Evolutionary conservation across 805 yeast species (phyloP).

Genomic region (Ogataea chonburiensis): DNA sequence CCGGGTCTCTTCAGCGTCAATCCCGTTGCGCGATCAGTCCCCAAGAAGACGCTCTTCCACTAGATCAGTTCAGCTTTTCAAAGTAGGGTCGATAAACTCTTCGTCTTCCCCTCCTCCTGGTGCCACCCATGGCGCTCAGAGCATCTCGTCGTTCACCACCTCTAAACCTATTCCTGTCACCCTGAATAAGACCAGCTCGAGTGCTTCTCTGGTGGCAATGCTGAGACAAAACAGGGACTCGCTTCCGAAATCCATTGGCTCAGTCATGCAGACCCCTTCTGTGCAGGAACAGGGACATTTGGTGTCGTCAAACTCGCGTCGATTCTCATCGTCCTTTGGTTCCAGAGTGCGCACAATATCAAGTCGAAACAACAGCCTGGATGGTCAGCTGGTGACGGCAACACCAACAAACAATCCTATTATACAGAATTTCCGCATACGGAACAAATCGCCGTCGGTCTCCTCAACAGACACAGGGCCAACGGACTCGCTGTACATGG

Average conservation of each 20-base stretch:
- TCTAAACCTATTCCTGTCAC: constrained; percentile 40
- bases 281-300: constrained; percentile 13
- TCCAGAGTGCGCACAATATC: constrained; percentile 41
- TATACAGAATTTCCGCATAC: constrained; percentile 26
- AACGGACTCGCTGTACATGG: constrained; percentile 28
- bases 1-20: constrained; percentile 28
- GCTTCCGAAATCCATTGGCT: constrained; percentile 43
- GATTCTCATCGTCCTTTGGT: constrained; percentile 72
- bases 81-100: constrained; percentile 55
- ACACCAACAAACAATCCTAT: constrained; percentile 23
- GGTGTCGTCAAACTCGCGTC: constrained; percentile 42
- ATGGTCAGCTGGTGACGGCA: constrained; percentile 25
- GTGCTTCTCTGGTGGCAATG: constrained; percentile 53
- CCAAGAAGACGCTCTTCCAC: constrained; percentile 31
- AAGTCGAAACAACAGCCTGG: constrained; percentile 32
- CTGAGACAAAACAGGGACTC: constrained; percentile 40
- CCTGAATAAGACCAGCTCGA: constrained; percentile 47
- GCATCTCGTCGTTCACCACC: constrained; percentile 24
- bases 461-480: constrained; percentile 30
- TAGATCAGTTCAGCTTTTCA: constrained; percentile 57
- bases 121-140: constrained; percentile 13
- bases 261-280: constrained; percentile 20
- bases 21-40: constrained; percentile 16
- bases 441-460: constrained; percentile 25
- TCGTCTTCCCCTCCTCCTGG: constrained; percentile 35